Conservation (phyloP, 495 filamentous ascomycete genomes). For the Alectoria sarmentosa region DNA sequence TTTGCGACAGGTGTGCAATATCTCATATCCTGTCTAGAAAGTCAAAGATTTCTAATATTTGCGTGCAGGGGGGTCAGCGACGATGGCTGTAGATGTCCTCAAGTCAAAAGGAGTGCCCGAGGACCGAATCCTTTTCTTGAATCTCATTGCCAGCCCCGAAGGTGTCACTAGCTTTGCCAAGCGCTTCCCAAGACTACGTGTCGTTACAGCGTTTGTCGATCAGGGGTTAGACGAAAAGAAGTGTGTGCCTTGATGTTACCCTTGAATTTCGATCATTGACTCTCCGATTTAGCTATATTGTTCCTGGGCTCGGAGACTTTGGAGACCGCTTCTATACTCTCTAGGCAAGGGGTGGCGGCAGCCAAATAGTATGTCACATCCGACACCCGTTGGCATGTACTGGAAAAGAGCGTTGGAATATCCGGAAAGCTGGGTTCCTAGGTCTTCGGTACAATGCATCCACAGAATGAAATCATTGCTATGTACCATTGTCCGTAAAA, state of each 20-base stretch:
- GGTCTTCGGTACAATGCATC: neutral
- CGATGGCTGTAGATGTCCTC: conserved; percentile 90
- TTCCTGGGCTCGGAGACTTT: conserved; percentile 93
- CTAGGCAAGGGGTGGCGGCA: conserved; percentile 33
- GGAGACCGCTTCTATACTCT: conserved; percentile 95
- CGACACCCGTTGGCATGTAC: neutral
- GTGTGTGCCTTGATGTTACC: conserved; percentile 43
- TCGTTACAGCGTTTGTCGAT: conserved; percentile 96
- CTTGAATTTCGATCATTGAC: conserved; percentile 3
- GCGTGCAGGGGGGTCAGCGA: conserved; percentile 76
- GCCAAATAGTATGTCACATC: neutral
- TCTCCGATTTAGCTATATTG: conserved; percentile 66
- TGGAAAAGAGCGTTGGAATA: neutral
- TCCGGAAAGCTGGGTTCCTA: neutral
- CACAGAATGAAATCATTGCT: neutral
- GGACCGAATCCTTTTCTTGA: conserved; percentile 90
- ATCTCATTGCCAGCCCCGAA: conserved; percentile 90
- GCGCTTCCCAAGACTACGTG: conserved; percentile 82
- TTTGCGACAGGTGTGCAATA: conserved; percentile 77
- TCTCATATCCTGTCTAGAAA: neutral
- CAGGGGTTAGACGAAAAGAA: conserved; percentile 94
- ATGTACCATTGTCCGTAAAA: neutral
- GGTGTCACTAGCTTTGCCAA: conserved; percentile 85
- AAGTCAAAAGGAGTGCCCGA: conserved; percentile 87
- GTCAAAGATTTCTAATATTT: neutral